A percentile compares a stretch with the other conserved stretches of the same genome.
These are phyloP conservation scores for Colletotrichum sojae DNA, from an alignment of 2,329 filamentous ascomycete species.

Conservation along the genomic window DNA sequence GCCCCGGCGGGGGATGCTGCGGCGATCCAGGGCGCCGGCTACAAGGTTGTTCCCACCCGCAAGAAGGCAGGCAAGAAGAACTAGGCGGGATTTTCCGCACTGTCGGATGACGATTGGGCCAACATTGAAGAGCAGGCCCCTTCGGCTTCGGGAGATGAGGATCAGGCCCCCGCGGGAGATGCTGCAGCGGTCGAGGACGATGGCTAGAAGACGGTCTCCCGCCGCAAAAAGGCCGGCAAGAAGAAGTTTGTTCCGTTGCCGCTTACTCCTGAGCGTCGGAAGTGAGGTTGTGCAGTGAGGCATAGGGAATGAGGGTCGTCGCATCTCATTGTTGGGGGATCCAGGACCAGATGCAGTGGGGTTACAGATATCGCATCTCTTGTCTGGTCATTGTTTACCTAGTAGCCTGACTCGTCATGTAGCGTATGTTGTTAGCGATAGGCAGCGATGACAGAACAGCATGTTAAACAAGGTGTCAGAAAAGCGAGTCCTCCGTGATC, in stretches of 20 bases:
- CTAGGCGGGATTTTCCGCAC: no score
- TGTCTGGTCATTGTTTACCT: constrained; percentile 6
- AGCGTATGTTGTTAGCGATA: constrained; percentile 28
- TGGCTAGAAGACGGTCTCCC: constrained; percentile 90
- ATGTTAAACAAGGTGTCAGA: neutral
- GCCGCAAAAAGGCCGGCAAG: constrained; percentile 91
- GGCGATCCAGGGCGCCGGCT: constrained; percentile 70
- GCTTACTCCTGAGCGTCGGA: no score
- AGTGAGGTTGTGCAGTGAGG: no score
- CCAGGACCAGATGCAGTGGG: neutral
- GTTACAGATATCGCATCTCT: constrained; percentile 14
- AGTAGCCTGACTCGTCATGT: constrained; percentile 3
- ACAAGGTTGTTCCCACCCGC: constrained; percentile 83
- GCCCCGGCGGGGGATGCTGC: constrained; percentile 54
- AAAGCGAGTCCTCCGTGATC: no score
- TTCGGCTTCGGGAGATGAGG: no score
- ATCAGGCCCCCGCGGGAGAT: constrained; percentile 55
- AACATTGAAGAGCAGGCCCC: no score
- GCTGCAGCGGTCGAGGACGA: constrained; percentile 61
- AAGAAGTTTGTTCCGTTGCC: constrained; percentile 60
- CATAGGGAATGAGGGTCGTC: no score
- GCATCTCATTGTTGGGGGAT: no score
- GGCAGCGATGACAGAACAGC: constrained; percentile 15
- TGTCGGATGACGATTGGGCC: constrained; percentile 46
- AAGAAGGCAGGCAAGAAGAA: constrained; percentile 84